phyloP scores from a whole-genome alignment of 1,284 basidiomycete species.

The Tilletia horrida region DNA sequence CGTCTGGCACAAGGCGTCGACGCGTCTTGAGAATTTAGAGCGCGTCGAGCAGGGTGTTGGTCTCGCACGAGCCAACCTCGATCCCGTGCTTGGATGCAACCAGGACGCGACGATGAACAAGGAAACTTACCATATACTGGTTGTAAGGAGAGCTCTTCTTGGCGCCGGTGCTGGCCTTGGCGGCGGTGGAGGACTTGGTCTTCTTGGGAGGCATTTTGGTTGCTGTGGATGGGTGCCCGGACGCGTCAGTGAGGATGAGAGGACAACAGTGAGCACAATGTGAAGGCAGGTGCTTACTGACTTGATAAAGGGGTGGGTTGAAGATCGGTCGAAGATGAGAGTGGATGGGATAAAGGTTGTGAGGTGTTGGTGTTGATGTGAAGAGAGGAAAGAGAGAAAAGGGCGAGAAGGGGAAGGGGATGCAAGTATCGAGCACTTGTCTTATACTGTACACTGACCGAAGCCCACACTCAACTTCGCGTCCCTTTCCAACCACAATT shows the following conservation, averaged over 20 bases:
- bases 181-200: slow-evolving; percentile 14
- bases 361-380: slow-evolving; percentile 1
- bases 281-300: background rate
- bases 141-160: slow-evolving; percentile 17
- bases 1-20: background rate
- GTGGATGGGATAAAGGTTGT: background rate
- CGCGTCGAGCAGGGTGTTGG: background rate
- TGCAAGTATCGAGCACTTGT: background rate
- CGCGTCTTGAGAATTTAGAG: background rate
- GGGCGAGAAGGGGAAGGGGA: background rate
- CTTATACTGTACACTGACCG: background rate
- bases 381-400: background rate
- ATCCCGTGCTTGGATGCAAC: background rate
- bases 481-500: too few relatives aligned
- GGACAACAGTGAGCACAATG: background rate
- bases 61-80: slow-evolving; percentile 13
- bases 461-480: too few relatives aligned
- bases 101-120: background rate
- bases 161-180: slow-evolving; percentile 5
- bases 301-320: background rate
- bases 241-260: too few relatives aligned
- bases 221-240: background rate
- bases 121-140: slow-evolving; percentile 2
- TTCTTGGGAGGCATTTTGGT: slow-evolving; percentile 17
- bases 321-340: background rate